Evolutionary conservation across 495 filamentous ascomycete species (phyloP).

Genomic region (Daldinia grandis): DNA sequence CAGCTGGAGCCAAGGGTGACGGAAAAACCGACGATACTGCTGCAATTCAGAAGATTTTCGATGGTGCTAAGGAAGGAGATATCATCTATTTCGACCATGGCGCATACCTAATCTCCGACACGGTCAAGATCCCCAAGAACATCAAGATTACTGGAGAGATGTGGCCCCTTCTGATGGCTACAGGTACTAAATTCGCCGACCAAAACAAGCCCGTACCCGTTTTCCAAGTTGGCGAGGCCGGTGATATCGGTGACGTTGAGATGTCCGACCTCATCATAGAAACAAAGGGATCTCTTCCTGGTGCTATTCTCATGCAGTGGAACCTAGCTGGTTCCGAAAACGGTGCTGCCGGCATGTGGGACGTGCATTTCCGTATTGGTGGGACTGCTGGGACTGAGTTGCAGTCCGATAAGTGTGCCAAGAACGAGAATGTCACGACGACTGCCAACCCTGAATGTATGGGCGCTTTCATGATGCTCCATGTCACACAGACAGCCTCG

Average conservation of each 20-base stretch:
- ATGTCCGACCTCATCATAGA: conserved; percentile 85
- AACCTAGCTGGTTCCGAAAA: conserved; percentile 74
- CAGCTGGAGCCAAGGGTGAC: conserved; percentile 81
- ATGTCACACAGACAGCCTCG: conserved; percentile 73
- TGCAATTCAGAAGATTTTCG: conserved; percentile 74
- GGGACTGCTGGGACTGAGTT: conserved; percentile 83
- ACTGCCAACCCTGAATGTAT: conserved; percentile 66
- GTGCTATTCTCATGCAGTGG: conserved; percentile 91
- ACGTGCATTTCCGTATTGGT: conserved; percentile 88
- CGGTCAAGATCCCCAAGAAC: conserved; percentile 81
- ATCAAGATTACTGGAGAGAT: conserved; percentile 89
- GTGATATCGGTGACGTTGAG: conserved; percentile 81
- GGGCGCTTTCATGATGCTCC: conserved; percentile 83
- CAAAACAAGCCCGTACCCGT: conserved; percentile 73
- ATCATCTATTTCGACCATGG: conserved; percentile 94
- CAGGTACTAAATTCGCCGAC: conserved; percentile 73
- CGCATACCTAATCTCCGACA: conserved; percentile 83
- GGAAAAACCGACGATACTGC: conserved; percentile 73
- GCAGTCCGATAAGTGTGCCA: conserved; percentile 77
- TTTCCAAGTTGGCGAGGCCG: conserved; percentile 79
- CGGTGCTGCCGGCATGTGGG: conserved; percentile 85
- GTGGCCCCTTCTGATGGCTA: conserved; percentile 88
- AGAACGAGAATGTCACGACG: conserved; percentile 68
- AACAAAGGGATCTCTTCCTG: conserved; percentile 79
- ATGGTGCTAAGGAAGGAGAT: conserved; percentile 66